phyloP scores from a whole-genome alignment of 2,329 filamentous ascomycete species.

The Trichoderma asperellum region DNA sequence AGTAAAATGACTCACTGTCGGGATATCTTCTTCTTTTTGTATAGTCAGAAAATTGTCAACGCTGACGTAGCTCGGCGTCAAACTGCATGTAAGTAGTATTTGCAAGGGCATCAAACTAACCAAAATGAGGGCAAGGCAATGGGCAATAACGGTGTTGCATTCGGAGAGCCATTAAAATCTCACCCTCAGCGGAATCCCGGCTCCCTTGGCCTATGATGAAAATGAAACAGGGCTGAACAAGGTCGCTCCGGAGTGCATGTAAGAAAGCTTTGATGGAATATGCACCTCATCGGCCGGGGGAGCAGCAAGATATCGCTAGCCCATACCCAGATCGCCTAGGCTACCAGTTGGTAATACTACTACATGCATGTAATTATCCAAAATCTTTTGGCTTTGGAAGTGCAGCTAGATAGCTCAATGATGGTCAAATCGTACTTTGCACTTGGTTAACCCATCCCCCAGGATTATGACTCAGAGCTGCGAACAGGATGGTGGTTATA shows the following conservation, averaged over 20 bases:
- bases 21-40: background rate
- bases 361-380: background rate
- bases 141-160: background rate
- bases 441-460: background rate
- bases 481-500: background rate
- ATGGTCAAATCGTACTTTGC: background rate
- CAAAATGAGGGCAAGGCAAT: background rate
- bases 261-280: background rate
- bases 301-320: background rate
- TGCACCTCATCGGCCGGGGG: background rate
- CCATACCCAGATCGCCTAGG: background rate
- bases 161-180: background rate
- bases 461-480: background rate
- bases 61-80: background rate
- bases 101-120: background rate
- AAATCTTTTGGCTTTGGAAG: background rate
- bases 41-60: background rate
- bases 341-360: background rate
- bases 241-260: too few relatives aligned
- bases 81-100: background rate
- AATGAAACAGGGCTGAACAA: background rate
- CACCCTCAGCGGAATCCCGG: background rate
- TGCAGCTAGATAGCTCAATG: background rate
- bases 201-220: background rate
- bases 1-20: background rate